phyloP scores from a whole-genome alignment of 768 basidiomycete genomes.

The Hypsizygus marmoreus region DNA sequence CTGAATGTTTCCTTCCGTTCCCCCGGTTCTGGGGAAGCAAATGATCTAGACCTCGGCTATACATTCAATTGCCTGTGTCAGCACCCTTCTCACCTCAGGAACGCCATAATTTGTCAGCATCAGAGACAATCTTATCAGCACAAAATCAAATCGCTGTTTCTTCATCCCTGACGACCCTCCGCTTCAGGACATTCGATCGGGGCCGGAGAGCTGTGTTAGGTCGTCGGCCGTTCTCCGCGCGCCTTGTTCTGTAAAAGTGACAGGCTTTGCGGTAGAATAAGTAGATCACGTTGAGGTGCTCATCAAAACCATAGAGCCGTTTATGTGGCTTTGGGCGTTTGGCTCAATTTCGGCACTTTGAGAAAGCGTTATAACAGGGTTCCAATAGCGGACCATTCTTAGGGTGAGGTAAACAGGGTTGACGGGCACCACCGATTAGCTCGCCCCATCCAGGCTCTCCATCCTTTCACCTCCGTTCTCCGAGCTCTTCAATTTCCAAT shows the following conservation, averaged over 20 bases:
- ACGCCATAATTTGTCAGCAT: constrained; percentile 20
- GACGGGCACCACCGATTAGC: background rate
- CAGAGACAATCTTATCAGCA: constrained; percentile 21
- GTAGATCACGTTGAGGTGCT: too few species aligned
- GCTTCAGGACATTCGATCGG: constrained; percentile 14
- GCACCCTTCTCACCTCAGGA: constrained; percentile 17
- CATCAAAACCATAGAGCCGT: too few species aligned
- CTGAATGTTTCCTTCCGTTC: constrained; percentile 23
- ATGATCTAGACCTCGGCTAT: constrained; percentile 24
- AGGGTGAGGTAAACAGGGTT: background rate
- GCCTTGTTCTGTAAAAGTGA: too few species aligned
- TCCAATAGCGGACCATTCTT: too few species aligned
- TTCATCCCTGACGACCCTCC: constrained; percentile 4
- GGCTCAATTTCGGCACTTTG: too few species aligned
- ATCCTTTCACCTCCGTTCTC: constrained; percentile 4
- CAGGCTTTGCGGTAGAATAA: too few species aligned
- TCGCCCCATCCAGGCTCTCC: too few species aligned
- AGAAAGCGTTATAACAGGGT: too few species aligned
- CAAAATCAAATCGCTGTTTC: constrained; percentile 5
- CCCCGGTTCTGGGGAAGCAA: constrained; percentile 37
- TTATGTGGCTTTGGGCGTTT: too few species aligned
- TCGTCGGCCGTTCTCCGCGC: too few species aligned
- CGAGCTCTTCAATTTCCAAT: background rate
- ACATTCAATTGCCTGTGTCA: constrained; percentile 18
- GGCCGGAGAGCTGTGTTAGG: constrained; percentile 2